Base-by-base conservation (phyloP, 352 stramenopile genomes). In the Globisporangium polare region DNA sequence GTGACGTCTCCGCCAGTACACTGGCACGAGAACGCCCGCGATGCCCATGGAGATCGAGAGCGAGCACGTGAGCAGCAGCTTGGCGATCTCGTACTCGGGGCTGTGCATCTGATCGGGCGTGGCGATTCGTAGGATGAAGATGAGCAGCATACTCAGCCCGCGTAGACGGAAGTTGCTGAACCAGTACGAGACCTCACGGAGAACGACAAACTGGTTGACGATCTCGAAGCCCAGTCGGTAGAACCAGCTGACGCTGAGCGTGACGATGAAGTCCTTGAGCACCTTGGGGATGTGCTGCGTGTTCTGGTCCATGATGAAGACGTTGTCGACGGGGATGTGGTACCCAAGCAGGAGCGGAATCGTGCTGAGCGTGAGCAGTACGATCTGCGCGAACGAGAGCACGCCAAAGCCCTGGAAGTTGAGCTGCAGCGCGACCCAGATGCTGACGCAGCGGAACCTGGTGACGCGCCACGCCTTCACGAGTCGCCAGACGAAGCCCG, bases 321-420 rank as follows among this genome's bases (percentile, higher is more conserved):
- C 39, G 9, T 65, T 65, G 33, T 78, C 68, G 22, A 58, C 54
- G 0, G 71, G 68, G 20, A 78, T 37, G 53, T 74, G 71, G 49
- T 71, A 78, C 15, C 63, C 58, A 24, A 78, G 22, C 20, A 78
- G 37, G 7, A 78, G 50, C 24, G 68, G 71, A 20, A 73, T 41
- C 1, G 65, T 63, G 20, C 65, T 72, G 15, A 76, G 53, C 17
- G 68, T 60, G 51, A 78, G 65, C 13, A 78, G 62, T 27, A 74
- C 7, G 10, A 75, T 65, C 35, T 76, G 62, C 8, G 51, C 12
- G 31, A 68, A 74, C 33, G 62, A 72, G 33, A 78, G 54, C 8
- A 78, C 66, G 13, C 68, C 63, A 18, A 76, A 57, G 39, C 71
- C 69, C 43, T 78, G 71, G 53, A 78, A 70, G 50, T 78, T 74